Evolutionary conservation across 805 yeast genomes (phyloP).

Genomic region (Candida boleticola): DNA sequence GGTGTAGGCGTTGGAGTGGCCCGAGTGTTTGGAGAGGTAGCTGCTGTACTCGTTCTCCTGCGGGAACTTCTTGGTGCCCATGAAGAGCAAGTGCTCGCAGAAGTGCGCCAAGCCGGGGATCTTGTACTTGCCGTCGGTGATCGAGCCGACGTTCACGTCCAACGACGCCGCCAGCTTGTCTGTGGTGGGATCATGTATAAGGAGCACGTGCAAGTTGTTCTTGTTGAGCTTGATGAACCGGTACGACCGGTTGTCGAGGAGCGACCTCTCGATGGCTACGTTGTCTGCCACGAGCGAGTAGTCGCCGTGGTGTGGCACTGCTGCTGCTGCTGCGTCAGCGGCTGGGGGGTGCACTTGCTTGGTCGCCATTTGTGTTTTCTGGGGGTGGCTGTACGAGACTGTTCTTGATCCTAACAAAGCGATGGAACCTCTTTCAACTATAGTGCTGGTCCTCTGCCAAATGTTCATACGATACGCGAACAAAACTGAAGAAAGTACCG

Average conservation of each 20-base stretch:
- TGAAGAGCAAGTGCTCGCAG: conserved; percentile 25
- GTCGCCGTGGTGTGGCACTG: no score
- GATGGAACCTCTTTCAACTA: no score
- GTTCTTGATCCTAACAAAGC: not conserved
- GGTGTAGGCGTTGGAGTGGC: conserved; percentile 90
- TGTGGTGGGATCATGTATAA: conserved; percentile 66
- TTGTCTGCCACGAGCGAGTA: conserved; percentile 27
- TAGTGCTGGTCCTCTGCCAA: no score
- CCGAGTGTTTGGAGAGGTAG: conserved; percentile 79
- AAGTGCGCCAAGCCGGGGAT: conserved; percentile 74
- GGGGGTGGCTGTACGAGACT: not conserved
- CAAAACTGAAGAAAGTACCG: no score
- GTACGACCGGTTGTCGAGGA: conserved; percentile 73
- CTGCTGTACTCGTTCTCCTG: conserved; percentile 71
- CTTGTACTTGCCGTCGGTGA: conserved; percentile 57
- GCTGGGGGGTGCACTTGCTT: not conserved
- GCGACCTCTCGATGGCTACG: conserved; percentile 41
- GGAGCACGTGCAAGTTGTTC: conserved; percentile 57
- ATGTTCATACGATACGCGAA: no score
- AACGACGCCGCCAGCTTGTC: conserved; percentile 78
- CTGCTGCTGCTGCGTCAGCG: not conserved
- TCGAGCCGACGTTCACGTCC: conserved; percentile 77
- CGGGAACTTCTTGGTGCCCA: conserved; percentile 68
- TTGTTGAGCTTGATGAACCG: conserved; percentile 54
- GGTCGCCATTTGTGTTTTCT: not conserved